Evolutionary conservation across 1,284 basidiomycete species (phyloP), one percentile per base, ranked within the genome.

Genomic region (Wolfiporia cocos): DNA sequence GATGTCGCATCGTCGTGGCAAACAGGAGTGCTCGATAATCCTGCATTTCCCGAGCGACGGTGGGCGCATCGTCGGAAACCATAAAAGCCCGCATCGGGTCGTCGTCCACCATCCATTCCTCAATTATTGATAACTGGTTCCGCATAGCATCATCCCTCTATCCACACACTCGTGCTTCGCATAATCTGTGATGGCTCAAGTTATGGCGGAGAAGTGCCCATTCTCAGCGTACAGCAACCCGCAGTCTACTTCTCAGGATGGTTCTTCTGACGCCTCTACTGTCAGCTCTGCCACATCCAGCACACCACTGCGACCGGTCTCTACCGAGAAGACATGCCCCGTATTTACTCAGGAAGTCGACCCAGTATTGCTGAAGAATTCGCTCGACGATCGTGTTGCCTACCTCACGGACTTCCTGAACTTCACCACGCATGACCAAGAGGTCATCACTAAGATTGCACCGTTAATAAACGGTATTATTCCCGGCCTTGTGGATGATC

Each of bases 331-430:
- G 7, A 42, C 36, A 21, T 58, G 57, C 34, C 57, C 59, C 7
- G 45, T 57, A 15, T 61, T 61, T 43, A 60, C 56, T 4, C 59
- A 62, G 37, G 59, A 62, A 39, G 53, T 62, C 30, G 59, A 62
- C 42, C 58, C 58, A 5, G 45, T 56, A 3, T 48, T 59, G 26
- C 49, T 62, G 47, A 60, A 56, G 47, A 53, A 42, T n/a, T 60
- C 58, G 21, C 50, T 62, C 23, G 59, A 62, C 20, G 59, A 62
- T 42, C 68, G 52, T 30, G 55, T 55, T 43, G 63, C 56, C 46
- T 74, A 74, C 50, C 58, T 72, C 20, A 69, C 67, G 33, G 65
- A 68, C 48, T 74, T 73, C 52, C 58, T 73, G 22, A 62, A 60
- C 37, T 73, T 73, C 54, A 64, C 64, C 2, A 52, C 57, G 0